Evolutionary conservation across 345 rosid genomes (phyloP), one percentile per base, ranked within the genome.

Genomic region (Clarkia xantiana): DNA sequence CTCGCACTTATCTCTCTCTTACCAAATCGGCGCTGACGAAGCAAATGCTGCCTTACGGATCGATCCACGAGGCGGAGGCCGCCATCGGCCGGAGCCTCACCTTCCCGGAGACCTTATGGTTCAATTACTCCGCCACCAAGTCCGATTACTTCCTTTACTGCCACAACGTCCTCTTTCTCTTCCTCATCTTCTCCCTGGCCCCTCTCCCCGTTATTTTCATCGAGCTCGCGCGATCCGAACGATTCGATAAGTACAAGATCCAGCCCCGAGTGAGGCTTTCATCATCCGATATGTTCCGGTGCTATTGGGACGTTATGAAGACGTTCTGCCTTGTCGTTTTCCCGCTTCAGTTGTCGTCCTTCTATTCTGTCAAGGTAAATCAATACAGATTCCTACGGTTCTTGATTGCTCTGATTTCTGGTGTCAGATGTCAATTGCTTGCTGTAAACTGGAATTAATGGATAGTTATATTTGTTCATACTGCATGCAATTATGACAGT

Each of bases 141-240:
- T 86, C 97, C 22, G 91, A 90, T 67, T 86, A 81, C 79, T 71
- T 44, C 58, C 83, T 90, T 20, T 82, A 62, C 69, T 71, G 86
- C 59, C 95, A 90, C 73, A 86, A 79, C 69, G 70, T 86, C 52
- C 46, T 86, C 45, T 81, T 86, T 59, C 58, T 90, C 41, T 81
- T 83, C 56, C 42, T 81, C 52, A 52, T 81, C 46, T 90, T 90
- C 74, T 67, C 97, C 0, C 22, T 83, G 40, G 86, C 57, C 43
- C 97, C 97, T 19, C 59, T 86, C 19, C 97, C 97, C 34, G 11
- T 77, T 0, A 77, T 83, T 1, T 40, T 81, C 57, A 19, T 74
- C 10, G 84, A 79, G 59, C 42, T 71, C 42, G 40, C 66, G 68
- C 71, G 80, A 63, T 72, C 77, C 58, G 57, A 69, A n/a, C 71